Base-by-base conservation (phyloP, 2,329 filamentous ascomycete genomes). In the Thelonectria blattea region DNA sequence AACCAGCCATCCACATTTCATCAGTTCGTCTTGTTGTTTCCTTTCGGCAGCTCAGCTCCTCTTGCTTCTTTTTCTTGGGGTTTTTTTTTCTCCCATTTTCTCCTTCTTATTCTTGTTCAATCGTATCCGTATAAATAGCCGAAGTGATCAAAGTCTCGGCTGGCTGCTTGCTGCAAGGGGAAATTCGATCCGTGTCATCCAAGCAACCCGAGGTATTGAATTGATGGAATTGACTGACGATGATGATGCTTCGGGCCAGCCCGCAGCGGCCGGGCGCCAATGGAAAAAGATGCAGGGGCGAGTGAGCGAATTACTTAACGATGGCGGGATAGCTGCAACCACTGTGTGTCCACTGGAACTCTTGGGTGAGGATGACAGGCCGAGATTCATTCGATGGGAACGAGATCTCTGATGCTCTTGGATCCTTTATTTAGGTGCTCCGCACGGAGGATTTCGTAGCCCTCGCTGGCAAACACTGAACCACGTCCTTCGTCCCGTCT, bases 221-320 rank as follows among this genome's bases (percentile, higher is more conserved):
- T 30, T 30, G 27, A 7, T 30, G 5, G 27, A 30, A 30, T 30
- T 9, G 27, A 30, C 9, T 30, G 27, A 24, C 22, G 22, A 30
- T 30, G 27, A 30, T 30, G 27, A 30, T 24, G 51, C 56, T 51
- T 57, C 68, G 68, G 68, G 57, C 61, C 64, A 64, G 69, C 68
- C 68, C 68, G 68, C 43, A 51, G 66, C 63, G 52, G 53, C 27
- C 27, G 27, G 27, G 27, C 63, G 56, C 64, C 65, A 69, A 63
- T 24, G 22, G 6, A 50, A 52, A 48, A 10, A 39, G 47, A 49
- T 43, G 50, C 30, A 39, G 34, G 39, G 56, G 11, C 37, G 37
- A 37, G 24, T 52, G 41, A 55, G 55, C 37, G 57, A 41, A 56
- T 60, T 18, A n/a, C n/a, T n/a, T n/a, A 41, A 18, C 14, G 45